A percentile compares a stretch with the other conserved stretches of the same genome.
phyloP scores from a whole-genome alignment of 2,329 filamentous ascomycete genomes.

The Aureobasidium sp. region DNA sequence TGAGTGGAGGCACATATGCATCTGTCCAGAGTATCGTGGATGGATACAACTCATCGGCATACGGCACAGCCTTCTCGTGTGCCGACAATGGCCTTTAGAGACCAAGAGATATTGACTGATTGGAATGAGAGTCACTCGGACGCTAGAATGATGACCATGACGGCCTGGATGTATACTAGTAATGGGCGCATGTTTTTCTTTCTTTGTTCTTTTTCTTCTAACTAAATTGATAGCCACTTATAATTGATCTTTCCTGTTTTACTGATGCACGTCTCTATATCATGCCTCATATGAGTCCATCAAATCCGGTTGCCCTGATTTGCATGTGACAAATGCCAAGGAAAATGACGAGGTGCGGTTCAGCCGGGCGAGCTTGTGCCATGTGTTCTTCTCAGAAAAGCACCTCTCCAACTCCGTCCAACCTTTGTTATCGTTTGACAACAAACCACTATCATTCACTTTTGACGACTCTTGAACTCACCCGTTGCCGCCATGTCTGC shows the following conservation, averaged over 20 bases:
- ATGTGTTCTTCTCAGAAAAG: conserved; percentile 2
- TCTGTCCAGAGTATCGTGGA: conserved; percentile 66
- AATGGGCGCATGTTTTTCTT: neutral
- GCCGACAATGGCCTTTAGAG: conserved; percentile 50
- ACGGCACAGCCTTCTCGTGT: conserved; percentile 70
- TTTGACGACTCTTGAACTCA: neutral
- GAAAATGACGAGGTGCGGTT: neutral
- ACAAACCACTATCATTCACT: neutral
- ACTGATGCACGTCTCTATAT: neutral
- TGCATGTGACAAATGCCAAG: conserved; percentile 9
- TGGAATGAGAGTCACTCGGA: neutral
- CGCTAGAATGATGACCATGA: neutral
- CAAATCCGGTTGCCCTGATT: too few relatives aligned
- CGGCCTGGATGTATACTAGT: neutral
- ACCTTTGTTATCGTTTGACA: neutral
- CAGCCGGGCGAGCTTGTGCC: conserved; percentile 2
- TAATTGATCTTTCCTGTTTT: neutral
- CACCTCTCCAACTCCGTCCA: neutral
- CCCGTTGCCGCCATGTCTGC: neutral
- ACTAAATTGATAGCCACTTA: conserved; percentile 12
- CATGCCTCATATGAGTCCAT: too few relatives aligned
- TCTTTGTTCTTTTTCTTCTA: neutral
- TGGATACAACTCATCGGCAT: conserved; percentile 57
- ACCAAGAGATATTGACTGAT: neutral
- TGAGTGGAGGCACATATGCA: conserved; percentile 72